These are phyloP conservation scores for Davidsoniella virescens DNA, from an alignment of 2,329 filamentous ascomycete species.

Conservation along the genomic window DNA sequence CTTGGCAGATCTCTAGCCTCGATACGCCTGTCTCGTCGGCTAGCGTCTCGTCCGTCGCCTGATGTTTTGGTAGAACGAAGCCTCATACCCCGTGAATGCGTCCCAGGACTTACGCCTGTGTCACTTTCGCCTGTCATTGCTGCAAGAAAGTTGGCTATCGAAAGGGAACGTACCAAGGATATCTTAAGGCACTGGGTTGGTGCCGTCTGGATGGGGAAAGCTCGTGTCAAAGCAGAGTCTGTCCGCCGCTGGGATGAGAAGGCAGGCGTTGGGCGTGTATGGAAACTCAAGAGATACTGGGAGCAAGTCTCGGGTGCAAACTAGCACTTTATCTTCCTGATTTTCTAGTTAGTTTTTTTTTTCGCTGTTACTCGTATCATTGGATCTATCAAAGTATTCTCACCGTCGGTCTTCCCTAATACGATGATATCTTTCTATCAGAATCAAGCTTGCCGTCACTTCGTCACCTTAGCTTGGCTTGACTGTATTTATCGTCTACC, in stretches of 20 bases:
- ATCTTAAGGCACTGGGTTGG: conserved; percentile 48
- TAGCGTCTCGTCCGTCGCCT: conserved; percentile 42
- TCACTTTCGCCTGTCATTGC: conserved; percentile 43
- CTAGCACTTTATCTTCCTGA: no score
- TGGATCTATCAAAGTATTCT: no score
- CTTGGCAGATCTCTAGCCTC: conserved; percentile 47
- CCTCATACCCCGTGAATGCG: conserved; percentile 50
- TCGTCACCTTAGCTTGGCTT: no score
- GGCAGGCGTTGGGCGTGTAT: conserved; percentile 38
- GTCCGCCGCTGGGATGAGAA: conserved; percentile 32
- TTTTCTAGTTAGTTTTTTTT: no score
- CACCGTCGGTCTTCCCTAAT: no score
- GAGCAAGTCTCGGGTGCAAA: conserved; percentile 31
- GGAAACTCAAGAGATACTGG: conserved; percentile 49
- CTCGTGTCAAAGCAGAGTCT: conserved; percentile 31
- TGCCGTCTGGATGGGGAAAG: conserved; percentile 37
- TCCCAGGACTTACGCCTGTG: conserved; percentile 27
- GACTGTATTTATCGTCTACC: no score
- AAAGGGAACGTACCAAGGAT: conserved; percentile 53
- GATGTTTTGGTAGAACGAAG: conserved; percentile 44
- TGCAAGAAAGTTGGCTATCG: conserved; percentile 44
- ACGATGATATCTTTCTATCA: no score
- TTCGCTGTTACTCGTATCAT: no score
- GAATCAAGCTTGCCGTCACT: no score
- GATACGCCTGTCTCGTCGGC: conserved; percentile 46